Base-by-base conservation (phyloP, 2,329 filamentous ascomycete species). In the Penicillium sp. region DNA sequence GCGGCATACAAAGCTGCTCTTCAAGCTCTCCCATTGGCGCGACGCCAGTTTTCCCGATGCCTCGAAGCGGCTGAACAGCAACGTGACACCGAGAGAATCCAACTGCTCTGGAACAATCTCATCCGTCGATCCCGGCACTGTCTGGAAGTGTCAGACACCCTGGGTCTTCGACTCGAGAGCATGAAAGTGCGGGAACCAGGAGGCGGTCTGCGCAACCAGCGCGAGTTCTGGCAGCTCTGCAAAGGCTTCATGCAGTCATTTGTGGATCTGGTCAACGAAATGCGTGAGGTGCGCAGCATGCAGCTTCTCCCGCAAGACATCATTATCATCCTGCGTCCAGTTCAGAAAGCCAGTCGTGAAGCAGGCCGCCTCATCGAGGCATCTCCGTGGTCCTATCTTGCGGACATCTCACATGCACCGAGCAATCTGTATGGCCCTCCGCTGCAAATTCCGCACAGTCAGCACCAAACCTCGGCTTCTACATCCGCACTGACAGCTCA, bases 161-260 rank as follows among this genome's bases (percentile, higher is more conserved):
- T 96, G 23, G 85, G 86, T 60, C 75, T 75, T 31, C 79, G 85
- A n/a, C 71, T 96, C 9, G 87, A 84, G 3, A 77, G 79, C 38
- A 87, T 95, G 73, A 89, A 89, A 64, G 74, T 95, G 9, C 93
- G 91, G 64, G 89, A 95, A 58, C 86, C 87, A 6, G 84, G 82
- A 9, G 79, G 87, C 41, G 78, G 88, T 44, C 82, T 69, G 32
- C 67, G 73, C 24, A 73, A 74, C 52, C 77, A 81, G 54, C 74
- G 75, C 34, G 79, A 81, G 40, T 80, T 84, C 58, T 82, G 79
- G 79, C 75, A 80, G 55, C 74, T 90, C 43, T 93, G 87, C 71
- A 89, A 85, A 69, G 62, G 62, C 2, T 75, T 75, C 49, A 68
- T 75, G 60, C 70, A 74, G 53, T 72, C 71, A 14, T 75, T 75